Evolutionary conservation across 2,329 filamentous ascomycete genomes (phyloP).

Genomic region (Keithomyces neogunnii): DNA sequence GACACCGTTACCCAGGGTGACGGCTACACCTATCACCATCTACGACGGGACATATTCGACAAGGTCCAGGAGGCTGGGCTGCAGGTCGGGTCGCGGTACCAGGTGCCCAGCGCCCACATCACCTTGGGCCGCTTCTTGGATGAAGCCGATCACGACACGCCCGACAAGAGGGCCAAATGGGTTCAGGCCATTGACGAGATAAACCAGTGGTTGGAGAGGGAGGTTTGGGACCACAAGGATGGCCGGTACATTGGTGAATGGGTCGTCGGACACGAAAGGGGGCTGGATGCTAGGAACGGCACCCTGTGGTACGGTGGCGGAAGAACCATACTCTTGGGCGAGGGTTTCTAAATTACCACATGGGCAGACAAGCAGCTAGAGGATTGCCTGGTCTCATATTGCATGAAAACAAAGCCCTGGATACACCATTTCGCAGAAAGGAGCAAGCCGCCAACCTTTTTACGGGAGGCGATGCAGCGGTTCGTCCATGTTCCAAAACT

Average conservation of each 20-base stretch:
- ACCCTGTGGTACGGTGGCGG: constrained; percentile 84
- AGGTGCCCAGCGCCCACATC: constrained; percentile 83
- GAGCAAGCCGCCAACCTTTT: too few relatives aligned
- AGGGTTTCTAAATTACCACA: constrained; percentile 42
- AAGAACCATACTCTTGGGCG: constrained; percentile 54
- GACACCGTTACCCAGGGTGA: constrained; percentile 42
- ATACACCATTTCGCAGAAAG: too few relatives aligned
- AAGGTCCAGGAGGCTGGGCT: constrained; percentile 53
- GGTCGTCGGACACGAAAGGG: constrained; percentile 79
- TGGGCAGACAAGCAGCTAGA: too few relatives aligned
- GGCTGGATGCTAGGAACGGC: constrained; percentile 67
- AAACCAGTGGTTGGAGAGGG: constrained; percentile 63
- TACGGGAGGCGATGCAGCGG: too few relatives aligned
- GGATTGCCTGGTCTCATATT: too few relatives aligned
- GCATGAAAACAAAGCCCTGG: too few relatives aligned
- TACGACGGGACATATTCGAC: constrained; percentile 69
- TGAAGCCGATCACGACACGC: constrained; percentile 52
- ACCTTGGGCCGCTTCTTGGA: constrained; percentile 76
- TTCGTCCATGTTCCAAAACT: background rate
- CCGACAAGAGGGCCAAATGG: constrained; percentile 53
- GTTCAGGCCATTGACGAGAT: constrained; percentile 64
- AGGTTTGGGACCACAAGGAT: constrained; percentile 56
- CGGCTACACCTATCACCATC: constrained; percentile 79
- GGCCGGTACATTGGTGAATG: constrained; percentile 57
- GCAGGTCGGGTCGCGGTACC: constrained; percentile 69